Evolutionary conservation across 75 land plant genomes (phyloP).

Genomic region (Azolla pinnata): DNA sequence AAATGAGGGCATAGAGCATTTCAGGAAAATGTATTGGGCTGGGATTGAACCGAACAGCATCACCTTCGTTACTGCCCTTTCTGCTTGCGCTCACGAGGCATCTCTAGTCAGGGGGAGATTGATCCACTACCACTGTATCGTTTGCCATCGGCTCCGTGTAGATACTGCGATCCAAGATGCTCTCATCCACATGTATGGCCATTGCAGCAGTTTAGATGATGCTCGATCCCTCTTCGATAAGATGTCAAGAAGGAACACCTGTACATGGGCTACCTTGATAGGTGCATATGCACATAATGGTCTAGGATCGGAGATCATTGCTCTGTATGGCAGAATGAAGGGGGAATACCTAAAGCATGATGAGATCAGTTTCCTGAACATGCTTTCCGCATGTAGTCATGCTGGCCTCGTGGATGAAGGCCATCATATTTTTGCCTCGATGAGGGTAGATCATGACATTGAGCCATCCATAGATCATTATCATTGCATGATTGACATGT

Average conservation of each 20-base stretch:
- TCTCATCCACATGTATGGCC: slow-evolving; percentile 27
- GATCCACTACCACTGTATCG: not conserved
- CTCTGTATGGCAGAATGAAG: not conserved
- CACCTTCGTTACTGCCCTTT: not conserved
- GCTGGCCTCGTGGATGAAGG: not conserved
- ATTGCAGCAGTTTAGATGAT: slow-evolving; percentile 13
- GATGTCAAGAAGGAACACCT: slow-evolving; percentile 13
- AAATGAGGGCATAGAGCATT: not conserved
- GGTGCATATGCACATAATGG: slow-evolving; percentile 17
- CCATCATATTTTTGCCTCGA: not conserved
- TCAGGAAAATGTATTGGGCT: not conserved
- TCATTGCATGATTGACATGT: slow-evolving; percentile 1
- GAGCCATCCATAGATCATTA: not conserved
- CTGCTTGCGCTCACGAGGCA: slow-evolving; percentile 1
- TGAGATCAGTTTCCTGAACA: slow-evolving; percentile 15
- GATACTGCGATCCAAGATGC: slow-evolving; percentile 19
- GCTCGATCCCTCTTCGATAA: slow-evolving; percentile 10
- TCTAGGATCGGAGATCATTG: slow-evolving; percentile 8
- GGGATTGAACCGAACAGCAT: not conserved
- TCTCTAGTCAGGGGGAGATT: not conserved
- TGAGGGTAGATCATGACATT: not conserved
- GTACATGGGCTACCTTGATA: slow-evolving; percentile 18
- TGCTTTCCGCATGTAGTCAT: slow-evolving; percentile 25
- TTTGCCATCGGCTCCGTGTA: not conserved
- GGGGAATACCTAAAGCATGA: slow-evolving; percentile 6